phyloP scores from a whole-genome alignment of 306 rosid genomes.

The Alnus glutinosa region DNA sequence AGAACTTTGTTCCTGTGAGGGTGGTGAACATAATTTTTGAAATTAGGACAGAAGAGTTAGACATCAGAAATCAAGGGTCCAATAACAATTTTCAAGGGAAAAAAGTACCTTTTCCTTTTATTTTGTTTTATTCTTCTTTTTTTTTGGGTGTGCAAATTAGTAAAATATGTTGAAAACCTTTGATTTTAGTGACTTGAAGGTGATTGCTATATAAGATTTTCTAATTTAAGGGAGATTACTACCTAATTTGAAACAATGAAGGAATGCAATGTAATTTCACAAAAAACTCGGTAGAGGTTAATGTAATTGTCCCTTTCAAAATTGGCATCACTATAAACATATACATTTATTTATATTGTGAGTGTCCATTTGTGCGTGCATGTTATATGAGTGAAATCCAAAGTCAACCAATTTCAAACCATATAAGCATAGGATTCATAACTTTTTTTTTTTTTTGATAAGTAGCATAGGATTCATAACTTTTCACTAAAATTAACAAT shows the following conservation, averaged over 20 bases:
- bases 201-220: no score
- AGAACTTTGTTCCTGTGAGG: not conserved
- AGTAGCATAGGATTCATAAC: not conserved
- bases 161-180: not conserved
- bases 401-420: not conserved
- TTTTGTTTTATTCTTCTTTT: no score
- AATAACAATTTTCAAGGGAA: no score
- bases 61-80: no score
- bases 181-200: not conserved
- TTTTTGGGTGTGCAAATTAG: not conserved
- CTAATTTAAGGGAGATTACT: not conserved
- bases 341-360: not conserved
- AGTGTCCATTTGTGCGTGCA: not conserved
- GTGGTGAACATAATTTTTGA: not conserved
- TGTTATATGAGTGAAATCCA: not conserved
- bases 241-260: not conserved
- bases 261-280: not conserved
- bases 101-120: no score
- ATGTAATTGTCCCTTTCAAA: not conserved
- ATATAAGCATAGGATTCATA: constrained; percentile 2
- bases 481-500: not conserved
- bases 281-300: not conserved
- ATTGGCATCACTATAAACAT: not conserved
- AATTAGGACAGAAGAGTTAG: not conserved
- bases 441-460: not conserved